phyloP scores from a whole-genome alignment of 1,139 yeast genomes.

The Geotrichum citri-aurantii region DNA sequence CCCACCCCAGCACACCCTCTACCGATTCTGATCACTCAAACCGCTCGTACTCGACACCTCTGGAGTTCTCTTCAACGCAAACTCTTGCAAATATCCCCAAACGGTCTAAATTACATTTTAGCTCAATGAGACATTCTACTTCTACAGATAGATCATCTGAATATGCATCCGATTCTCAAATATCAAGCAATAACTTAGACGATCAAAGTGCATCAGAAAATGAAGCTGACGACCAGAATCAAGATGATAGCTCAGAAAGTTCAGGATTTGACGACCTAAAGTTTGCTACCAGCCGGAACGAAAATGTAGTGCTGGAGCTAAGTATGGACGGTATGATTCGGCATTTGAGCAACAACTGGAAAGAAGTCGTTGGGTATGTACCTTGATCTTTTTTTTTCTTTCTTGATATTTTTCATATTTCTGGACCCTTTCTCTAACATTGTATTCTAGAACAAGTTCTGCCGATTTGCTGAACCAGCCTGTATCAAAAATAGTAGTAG shows the following conservation, averaged over 20 bases:
- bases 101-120: neutral
- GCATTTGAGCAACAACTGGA: constrained; percentile 75
- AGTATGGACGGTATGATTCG: constrained; percentile 73
- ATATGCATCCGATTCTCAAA: constrained; percentile 7
- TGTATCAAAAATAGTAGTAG: constrained; percentile 60
- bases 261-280: constrained; percentile 31
- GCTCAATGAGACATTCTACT: neutral
- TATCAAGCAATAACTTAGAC: neutral
- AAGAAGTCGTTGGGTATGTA: constrained; percentile 46
- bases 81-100: neutral
- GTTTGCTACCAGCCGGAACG: constrained; percentile 58
- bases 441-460: constrained; percentile 49
- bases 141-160: neutral
- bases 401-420: neutral
- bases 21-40: neutral
- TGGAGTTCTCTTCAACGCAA: neutral
- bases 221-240: constrained; percentile 1
- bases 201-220: neutral
- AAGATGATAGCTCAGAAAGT: constrained; percentile 5
- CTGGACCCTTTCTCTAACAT: neutral
- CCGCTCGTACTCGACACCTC: neutral
- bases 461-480: constrained; percentile 53
- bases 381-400: neutral
- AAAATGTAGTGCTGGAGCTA: constrained; percentile 80
- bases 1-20: constrained; percentile 6